Evolutionary conservation across 2,329 filamentous ascomycete genomes (phyloP).

Genomic region (Phyllosticta citrichinensis): DNA sequence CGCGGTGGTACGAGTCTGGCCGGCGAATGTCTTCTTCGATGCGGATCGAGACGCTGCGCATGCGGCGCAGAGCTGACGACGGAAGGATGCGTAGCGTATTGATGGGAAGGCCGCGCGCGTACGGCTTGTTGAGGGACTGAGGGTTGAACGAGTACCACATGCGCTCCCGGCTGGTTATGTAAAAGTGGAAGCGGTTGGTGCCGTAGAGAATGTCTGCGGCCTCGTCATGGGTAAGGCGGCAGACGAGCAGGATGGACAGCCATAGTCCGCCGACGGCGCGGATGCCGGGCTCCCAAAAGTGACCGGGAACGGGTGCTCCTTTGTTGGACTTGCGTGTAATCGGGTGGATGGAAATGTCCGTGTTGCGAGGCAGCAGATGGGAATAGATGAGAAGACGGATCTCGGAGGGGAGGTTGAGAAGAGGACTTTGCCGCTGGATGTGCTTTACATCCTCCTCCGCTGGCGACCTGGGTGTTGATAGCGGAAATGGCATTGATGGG

Average conservation of each 20-base stretch:
- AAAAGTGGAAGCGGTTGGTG: conserved; percentile 14
- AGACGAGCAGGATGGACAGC: conserved; percentile 9
- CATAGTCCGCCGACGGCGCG: conserved; percentile 1
- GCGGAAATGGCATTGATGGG: neutral
- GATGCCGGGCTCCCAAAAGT: conserved; percentile 1
- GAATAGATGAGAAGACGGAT: conserved; percentile 10
- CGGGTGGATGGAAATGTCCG: conserved; percentile 7
- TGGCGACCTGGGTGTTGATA: neutral
- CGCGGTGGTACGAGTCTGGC: conserved; percentile 4
- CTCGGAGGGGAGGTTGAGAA: conserved; percentile 8
- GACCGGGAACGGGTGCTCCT: neutral
- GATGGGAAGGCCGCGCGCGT: conserved; percentile 5
- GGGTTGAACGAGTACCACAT: neutral
- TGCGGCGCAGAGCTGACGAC: neutral
- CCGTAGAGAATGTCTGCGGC: conserved; percentile 13
- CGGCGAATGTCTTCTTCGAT: conserved; percentile 7
- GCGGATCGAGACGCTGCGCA: conserved; percentile 1
- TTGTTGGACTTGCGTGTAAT: conserved; percentile 1
- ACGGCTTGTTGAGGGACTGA: neutral
- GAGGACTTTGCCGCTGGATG: neutral
- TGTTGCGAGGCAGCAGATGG: conserved; percentile 8
- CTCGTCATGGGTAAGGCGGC: conserved; percentile 15
- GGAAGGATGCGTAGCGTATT: conserved; percentile 1
- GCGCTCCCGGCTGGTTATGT: conserved; percentile 4
- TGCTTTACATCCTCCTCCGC: neutral